phyloP scores from a whole-genome alignment of 768 basidiomycete species.

The Leccinum longicurvipes region DNA sequence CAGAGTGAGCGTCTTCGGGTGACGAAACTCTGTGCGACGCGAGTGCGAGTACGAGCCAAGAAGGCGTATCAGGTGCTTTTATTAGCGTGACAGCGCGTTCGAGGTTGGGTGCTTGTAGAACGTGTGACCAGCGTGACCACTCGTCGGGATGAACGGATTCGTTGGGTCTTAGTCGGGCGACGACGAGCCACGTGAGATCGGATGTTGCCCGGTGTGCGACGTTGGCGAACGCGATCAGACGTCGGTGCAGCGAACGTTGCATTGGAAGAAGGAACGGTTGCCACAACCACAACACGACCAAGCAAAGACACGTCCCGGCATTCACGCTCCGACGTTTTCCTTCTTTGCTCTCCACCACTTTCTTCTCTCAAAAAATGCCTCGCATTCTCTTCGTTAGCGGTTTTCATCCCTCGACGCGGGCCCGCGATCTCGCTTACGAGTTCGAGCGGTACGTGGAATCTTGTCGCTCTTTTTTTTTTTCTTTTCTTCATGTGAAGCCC shows the following conservation, averaged over 20 bases:
- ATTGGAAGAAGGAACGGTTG: background rate
- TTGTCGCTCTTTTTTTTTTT: background rate
- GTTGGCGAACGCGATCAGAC: constrained; percentile 24
- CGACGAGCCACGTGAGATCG: constrained; percentile 42
- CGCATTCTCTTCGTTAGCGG: constrained; percentile 87
- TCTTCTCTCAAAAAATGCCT: constrained; percentile 46
- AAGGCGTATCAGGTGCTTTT: constrained; percentile 33
- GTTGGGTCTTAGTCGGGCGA: constrained; percentile 26
- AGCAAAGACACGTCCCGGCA: constrained; percentile 20
- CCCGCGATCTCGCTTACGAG: constrained; percentile 79
- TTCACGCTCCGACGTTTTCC: constrained; percentile 30
- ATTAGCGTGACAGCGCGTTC: constrained; percentile 28
- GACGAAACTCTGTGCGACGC: constrained; percentile 46
- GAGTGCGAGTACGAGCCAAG: constrained; percentile 56
- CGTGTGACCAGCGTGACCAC: constrained; percentile 38
- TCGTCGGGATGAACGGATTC: constrained; percentile 32
- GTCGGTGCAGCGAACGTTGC: constrained; percentile 8
- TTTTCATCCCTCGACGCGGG: constrained; percentile 79
- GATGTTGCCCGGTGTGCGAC: constrained; percentile 35
- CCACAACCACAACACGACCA: constrained; percentile 38
- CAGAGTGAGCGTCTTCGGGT: constrained; percentile 41
- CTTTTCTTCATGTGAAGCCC: constrained; percentile 1
- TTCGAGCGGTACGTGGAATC: constrained; percentile 67
- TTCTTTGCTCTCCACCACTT: constrained; percentile 24
- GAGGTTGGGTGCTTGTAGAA: constrained; percentile 36